Conservation (phyloP, 768 basidiomycete genomes). For the Podaxis sp. region DNA sequence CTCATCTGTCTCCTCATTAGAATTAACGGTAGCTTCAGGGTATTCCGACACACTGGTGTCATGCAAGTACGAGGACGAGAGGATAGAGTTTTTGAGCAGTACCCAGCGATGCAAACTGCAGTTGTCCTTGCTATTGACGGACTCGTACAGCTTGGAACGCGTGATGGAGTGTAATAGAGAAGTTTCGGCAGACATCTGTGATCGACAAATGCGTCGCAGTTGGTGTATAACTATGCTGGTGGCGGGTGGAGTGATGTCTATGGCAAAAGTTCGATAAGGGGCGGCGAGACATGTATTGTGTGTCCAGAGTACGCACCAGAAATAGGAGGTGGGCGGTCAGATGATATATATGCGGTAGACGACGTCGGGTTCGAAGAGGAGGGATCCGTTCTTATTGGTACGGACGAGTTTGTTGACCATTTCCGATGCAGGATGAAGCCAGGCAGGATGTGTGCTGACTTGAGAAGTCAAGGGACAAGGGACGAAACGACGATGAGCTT, state of each 20-base stretch:
- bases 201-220: conserved; percentile 18
- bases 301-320: conserved; percentile 24
- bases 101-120: conserved; percentile 86
- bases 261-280: neutral
- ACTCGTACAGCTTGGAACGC: conserved; percentile 72
- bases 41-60: conserved; percentile 32
- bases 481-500: conserved; percentile 24
- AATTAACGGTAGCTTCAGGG: conserved; percentile 29
- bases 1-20: conserved; percentile 41
- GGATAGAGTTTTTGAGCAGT: conserved; percentile 81
- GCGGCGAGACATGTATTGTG: neutral
- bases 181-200: conserved; percentile 47
- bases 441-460: conserved; percentile 35
- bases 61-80: conserved; percentile 42
- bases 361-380: conserved; percentile 84
- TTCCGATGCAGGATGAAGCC: conserved; percentile 39
- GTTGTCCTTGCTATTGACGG: conserved; percentile 60
- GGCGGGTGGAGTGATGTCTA: conserved; percentile 19
- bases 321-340: conserved; percentile 22
- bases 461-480: conserved; percentile 21
- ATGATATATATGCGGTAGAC: conserved; percentile 81
- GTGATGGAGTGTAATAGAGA: conserved; percentile 60
- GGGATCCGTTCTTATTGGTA: conserved; percentile 82
- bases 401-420: conserved; percentile 87
- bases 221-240: conserved; percentile 12